A percentile compares a stretch with the other conserved stretches of the same genome.
Conservation (phyloP, 768 basidiomycete species). For the Crepidotus variabilis region DNA sequence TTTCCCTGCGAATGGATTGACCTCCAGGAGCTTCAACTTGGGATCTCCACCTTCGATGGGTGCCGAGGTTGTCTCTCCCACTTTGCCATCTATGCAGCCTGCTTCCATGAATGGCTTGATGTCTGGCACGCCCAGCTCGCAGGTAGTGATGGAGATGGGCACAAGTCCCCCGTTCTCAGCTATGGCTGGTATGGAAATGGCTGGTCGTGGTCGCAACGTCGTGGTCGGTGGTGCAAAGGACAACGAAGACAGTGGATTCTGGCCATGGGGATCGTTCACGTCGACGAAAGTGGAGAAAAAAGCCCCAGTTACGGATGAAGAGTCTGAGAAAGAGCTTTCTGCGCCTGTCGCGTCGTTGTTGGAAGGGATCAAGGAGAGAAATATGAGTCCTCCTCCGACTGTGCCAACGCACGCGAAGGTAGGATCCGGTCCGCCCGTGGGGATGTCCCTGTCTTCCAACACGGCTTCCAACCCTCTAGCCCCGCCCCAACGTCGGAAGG, state of each 20-base stretch:
- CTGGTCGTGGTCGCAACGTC: neutral
- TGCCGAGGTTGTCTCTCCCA: slow-evolving; percentile 3
- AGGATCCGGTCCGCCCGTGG: neutral
- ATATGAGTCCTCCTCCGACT: neutral
- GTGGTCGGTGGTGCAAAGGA: neutral
- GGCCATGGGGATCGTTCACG: slow-evolving; percentile 20
- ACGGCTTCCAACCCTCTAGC: slow-evolving; percentile 2
- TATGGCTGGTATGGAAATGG: slow-evolving; percentile 12
- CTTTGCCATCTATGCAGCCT: neutral
- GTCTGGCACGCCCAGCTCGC: neutral
- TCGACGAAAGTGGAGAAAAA: neutral
- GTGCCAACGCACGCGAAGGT: neutral
- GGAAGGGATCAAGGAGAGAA: slow-evolving; percentile 24
- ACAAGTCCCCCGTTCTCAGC: slow-evolving; percentile 29
- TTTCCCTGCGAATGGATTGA: slow-evolving; percentile 5
- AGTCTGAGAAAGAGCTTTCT: too few relatives aligned
- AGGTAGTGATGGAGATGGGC: slow-evolving; percentile 18
- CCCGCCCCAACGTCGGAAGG: slow-evolving; percentile 4
- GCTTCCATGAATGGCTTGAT: neutral
- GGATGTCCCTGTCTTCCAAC: neutral
- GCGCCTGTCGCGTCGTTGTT: slow-evolving; percentile 4
- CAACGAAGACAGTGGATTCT: neutral
- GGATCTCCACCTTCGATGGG: neutral
- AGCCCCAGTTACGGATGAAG: neutral
- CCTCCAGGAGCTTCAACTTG: neutral